Percentiles rank a stretch among this genome's conserved stretches.
phyloP scores from a whole-genome alignment of 2,329 filamentous ascomycete genomes.

The Hypoxylon sp. region DNA sequence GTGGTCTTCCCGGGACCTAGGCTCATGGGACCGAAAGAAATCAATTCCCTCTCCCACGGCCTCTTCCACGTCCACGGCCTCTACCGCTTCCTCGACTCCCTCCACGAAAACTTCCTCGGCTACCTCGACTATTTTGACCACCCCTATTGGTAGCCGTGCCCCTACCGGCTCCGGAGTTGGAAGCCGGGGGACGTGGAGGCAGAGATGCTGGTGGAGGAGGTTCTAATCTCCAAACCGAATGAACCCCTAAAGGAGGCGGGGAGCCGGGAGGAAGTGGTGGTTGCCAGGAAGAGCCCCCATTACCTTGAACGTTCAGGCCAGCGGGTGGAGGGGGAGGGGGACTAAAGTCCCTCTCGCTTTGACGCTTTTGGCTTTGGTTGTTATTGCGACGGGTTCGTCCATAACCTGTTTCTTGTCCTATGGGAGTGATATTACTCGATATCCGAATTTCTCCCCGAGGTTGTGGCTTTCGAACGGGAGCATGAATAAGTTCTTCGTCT shows the following conservation, averaged over 20 bases:
- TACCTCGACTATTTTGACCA: slow-evolving; percentile 57
- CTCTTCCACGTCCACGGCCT: slow-evolving; percentile 31
- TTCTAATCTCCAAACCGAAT: slow-evolving; percentile 26
- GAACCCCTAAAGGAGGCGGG: slow-evolving; percentile 33
- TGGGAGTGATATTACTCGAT: slow-evolving; percentile 46
- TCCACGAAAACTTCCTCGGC: slow-evolving; percentile 29
- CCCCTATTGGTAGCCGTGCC: slow-evolving; percentile 12
- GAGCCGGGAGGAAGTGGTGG: slow-evolving; percentile 47
- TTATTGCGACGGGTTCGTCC: slow-evolving; percentile 18
- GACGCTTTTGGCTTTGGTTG: slow-evolving; percentile 23
- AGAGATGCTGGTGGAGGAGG: slow-evolving; percentile 42
- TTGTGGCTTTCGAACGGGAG: slow-evolving; percentile 43
- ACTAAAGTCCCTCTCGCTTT: slow-evolving; percentile 26
- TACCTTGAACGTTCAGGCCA: slow-evolving; percentile 7
- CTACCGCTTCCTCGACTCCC: slow-evolving; percentile 17
- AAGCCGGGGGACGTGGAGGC: slow-evolving; percentile 43
- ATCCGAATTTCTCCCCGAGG: slow-evolving; percentile 47
- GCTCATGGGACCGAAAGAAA: background rate
- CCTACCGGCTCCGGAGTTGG: slow-evolving; percentile 33
- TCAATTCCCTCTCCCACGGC: slow-evolving; percentile 26
- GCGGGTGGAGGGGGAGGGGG: slow-evolving; percentile 25
- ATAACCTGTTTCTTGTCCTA: slow-evolving; percentile 20
- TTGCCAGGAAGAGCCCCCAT: slow-evolving; percentile 33
- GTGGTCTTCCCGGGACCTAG: no score
- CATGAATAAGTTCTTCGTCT: slow-evolving; percentile 50